Evolutionary conservation across 2,329 filamentous ascomycete species (phyloP).

Genomic region (Chaetothyriales sp.): DNA sequence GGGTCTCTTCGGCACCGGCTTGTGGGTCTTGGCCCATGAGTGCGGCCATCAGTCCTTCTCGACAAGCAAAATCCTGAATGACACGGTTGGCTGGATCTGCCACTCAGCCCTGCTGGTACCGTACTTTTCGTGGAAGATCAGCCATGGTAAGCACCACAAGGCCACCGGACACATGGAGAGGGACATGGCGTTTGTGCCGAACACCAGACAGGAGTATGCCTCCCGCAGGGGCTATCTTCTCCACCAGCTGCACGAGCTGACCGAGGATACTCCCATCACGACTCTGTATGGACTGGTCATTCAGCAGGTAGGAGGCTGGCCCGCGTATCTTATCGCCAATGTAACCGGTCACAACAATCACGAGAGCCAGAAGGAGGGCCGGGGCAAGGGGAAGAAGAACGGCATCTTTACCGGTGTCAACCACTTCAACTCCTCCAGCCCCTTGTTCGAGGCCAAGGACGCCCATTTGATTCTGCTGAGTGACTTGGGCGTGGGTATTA

Average conservation of each 20-base stretch:
- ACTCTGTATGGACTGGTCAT: slow-evolving; percentile 60
- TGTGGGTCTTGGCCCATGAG: slow-evolving; percentile 96
- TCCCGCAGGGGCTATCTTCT: slow-evolving; percentile 56
- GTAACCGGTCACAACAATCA: slow-evolving; percentile 95
- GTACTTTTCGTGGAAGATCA: slow-evolving; percentile 99
- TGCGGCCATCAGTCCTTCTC: slow-evolving; percentile 97
- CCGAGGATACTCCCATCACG: slow-evolving; percentile 84
- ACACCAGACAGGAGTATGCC: slow-evolving; percentile 72
- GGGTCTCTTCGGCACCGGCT: slow-evolving; percentile 80
- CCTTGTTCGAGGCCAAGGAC: slow-evolving; percentile 82
- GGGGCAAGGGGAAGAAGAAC: slow-evolving; percentile 83
- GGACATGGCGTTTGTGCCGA: slow-evolving; percentile 98
- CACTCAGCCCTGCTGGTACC: slow-evolving; percentile 84
- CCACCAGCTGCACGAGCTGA: slow-evolving; percentile 76
- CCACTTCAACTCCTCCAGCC: slow-evolving; percentile 82
- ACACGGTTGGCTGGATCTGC: slow-evolving; percentile 79
- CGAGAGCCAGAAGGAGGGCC: slow-evolving; percentile 78
- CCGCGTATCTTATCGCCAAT: slow-evolving; percentile 78
- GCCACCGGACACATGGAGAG: slow-evolving; percentile 92
- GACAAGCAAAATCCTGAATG: slow-evolving; percentile 77
- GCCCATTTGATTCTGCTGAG: slow-evolving; percentile 75
- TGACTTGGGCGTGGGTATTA: slow-evolving; percentile 64
- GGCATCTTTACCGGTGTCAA: slow-evolving; percentile 71
- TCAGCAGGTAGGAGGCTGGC: slow-evolving; percentile 91
- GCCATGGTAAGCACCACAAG: slow-evolving; percentile 99